Conservation (phyloP, 768 basidiomycete species). For the Lentinula edodes region DNA sequence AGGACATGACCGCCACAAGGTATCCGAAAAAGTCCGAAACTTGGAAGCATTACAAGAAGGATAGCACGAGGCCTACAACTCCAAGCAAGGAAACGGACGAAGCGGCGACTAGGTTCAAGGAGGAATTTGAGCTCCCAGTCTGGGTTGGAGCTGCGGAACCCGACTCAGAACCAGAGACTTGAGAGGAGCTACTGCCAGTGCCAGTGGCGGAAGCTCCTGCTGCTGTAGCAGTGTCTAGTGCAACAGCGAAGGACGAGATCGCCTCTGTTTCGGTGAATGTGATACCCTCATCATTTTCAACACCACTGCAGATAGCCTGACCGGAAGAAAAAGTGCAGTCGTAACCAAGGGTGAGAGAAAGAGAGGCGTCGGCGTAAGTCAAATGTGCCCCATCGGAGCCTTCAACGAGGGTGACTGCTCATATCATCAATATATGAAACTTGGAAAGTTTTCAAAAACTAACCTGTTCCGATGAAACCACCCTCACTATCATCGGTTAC, state of each 20-base stretch:
- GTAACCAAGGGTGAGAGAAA: slow-evolving; percentile 13
- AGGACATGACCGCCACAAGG: not conserved
- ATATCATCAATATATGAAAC: not conserved
- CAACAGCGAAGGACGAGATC: slow-evolving; percentile 20
- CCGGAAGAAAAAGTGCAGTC: slow-evolving; percentile 19
- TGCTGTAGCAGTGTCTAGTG: slow-evolving; percentile 13
- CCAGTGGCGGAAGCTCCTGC: not conserved
- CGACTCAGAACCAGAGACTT: not conserved
- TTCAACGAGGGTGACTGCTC: slow-evolving; percentile 38
- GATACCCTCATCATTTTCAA: slow-evolving; percentile 3
- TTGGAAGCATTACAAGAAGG: not conserved
- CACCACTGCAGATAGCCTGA: slow-evolving; percentile 20
- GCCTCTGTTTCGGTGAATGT: slow-evolving; percentile 16
- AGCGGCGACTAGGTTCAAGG: not conserved
- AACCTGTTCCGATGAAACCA: slow-evolving; percentile 35
- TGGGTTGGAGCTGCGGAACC: not conserved
- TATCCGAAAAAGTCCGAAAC: not conserved
- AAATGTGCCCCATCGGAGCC: slow-evolving; percentile 33
- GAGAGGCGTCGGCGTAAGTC: slow-evolving; percentile 23
- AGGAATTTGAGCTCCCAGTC: not conserved
- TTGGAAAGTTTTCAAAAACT: slow-evolving; percentile 3
- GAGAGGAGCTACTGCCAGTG: not conserved
- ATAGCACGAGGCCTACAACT: not conserved
- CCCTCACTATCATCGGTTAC: slow-evolving; percentile 25
- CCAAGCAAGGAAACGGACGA: not conserved